Evolutionary conservation across 75 land plant genomes (phyloP).

Genomic region (Pseudotsuga menziesii): DNA sequence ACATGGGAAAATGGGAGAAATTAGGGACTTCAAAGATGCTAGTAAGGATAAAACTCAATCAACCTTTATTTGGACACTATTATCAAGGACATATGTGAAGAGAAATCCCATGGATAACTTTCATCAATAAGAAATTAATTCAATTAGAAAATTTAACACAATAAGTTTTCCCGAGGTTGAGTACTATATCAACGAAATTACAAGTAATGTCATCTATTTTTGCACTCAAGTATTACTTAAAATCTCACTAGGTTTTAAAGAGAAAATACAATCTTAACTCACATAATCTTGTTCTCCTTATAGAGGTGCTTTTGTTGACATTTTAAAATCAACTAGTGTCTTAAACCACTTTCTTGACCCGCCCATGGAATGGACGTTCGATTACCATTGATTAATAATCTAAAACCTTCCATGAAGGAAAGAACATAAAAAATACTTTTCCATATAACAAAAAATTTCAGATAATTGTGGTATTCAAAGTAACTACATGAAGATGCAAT

Average conservation of each 20-base stretch:
- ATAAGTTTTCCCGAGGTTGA: background rate
- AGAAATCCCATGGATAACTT: background rate
- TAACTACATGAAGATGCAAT: background rate
- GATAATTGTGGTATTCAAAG: background rate
- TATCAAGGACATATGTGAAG: background rate
- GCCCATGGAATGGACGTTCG: slow-evolving; percentile 2
- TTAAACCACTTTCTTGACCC: slow-evolving; percentile 9
- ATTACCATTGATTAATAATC: background rate
- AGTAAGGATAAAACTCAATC: background rate
- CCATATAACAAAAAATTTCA: background rate
- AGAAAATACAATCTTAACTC: slow-evolving; percentile 5
- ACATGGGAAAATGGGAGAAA: background rate
- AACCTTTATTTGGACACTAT: background rate
- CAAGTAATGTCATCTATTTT: background rate
- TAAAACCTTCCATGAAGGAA: slow-evolving; percentile 3
- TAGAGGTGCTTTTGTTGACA: background rate
- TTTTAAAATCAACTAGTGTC: slow-evolving; percentile 6
- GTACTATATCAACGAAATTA: background rate
- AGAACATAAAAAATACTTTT: background rate
- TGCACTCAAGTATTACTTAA: background rate
- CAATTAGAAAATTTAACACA: background rate
- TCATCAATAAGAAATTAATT: background rate
- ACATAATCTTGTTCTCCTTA: background rate
- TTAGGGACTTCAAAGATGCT: background rate
- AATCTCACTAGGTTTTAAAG: background rate